Conservation (phyloP, 1,284 basidiomycete species). For the Cryptococcus sp. region DNA sequence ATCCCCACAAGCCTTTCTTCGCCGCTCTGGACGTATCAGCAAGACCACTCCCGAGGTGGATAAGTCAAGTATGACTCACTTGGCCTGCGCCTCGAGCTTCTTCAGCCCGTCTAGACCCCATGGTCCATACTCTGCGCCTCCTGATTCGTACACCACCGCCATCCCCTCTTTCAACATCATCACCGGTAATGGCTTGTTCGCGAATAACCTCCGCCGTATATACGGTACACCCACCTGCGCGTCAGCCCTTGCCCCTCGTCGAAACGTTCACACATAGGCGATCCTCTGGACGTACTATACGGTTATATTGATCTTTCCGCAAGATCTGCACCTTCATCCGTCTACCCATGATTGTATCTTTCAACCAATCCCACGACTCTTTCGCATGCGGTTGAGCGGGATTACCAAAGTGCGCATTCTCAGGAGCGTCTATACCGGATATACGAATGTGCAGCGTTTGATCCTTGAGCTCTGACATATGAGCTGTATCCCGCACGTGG, state of each 20-base stretch:
- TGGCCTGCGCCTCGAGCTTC: conserved; percentile 58
- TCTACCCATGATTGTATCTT: conserved; percentile 52
- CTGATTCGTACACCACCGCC: conserved; percentile 66
- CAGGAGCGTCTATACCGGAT: conserved; percentile 83
- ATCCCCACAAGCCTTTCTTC: conserved; percentile 66
- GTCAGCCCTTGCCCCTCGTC: too few species aligned
- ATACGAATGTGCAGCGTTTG: conserved; percentile 77
- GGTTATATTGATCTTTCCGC: conserved; percentile 71
- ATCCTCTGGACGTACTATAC: conserved; percentile 58
- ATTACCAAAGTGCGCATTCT: conserved; percentile 73
- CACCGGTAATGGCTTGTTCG: conserved; percentile 58
- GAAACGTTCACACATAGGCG: too few species aligned
- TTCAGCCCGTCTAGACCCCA: conserved; percentile 61
- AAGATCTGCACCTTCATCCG: conserved; percentile 55
- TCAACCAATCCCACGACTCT: conserved; percentile 70
- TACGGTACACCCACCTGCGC: conserved; percentile 61
- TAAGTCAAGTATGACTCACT: conserved; percentile 55
- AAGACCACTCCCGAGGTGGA: background rate
- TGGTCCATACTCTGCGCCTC: conserved; percentile 69
- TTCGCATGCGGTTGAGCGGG: conserved; percentile 63
- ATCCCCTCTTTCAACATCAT: conserved; percentile 74
- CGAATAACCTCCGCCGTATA: conserved; percentile 47
- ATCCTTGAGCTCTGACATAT: conserved; percentile 62
- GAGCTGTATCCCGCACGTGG: background rate
- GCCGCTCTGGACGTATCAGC: conserved; percentile 44